Conservation (phyloP, 768 basidiomycete genomes). For the Filobasidium wieringae region DNA sequence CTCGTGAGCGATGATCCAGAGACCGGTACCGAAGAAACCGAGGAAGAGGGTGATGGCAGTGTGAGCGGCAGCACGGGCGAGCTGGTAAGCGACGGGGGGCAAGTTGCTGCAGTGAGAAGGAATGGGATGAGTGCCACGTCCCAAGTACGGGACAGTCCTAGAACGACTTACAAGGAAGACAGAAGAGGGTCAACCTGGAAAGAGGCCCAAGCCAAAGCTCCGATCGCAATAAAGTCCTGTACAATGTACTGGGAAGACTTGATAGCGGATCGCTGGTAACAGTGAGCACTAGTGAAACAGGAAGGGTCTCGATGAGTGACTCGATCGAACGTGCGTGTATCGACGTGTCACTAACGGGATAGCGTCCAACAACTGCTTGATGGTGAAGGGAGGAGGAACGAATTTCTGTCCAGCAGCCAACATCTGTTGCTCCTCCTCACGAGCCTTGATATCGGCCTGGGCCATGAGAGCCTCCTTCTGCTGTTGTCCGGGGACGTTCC, state of each 20-base stretch:
- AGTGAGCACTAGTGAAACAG: too few species aligned
- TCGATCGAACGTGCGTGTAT: neutral
- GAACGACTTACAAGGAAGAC: slow-evolving; percentile 27
- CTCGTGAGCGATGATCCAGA: slow-evolving; percentile 92
- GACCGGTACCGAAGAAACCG: slow-evolving; percentile 77
- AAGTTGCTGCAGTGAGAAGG: neutral
- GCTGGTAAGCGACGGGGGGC: neutral
- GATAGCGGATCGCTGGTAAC: slow-evolving; percentile 78
- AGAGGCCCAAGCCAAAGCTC: slow-evolving; percentile 55
- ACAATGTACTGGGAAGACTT: slow-evolving; percentile 63
- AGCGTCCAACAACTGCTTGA: slow-evolving; percentile 71
- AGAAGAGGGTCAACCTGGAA: slow-evolving; percentile 52
- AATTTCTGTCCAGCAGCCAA: slow-evolving; percentile 19
- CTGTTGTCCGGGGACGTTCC: slow-evolving; percentile 7
- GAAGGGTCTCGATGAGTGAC: slow-evolving; percentile 25
- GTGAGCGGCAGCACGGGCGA: slow-evolving; percentile 60
- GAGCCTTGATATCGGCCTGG: slow-evolving; percentile 3
- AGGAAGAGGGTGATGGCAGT: slow-evolving; percentile 65
- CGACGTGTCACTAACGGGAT: too few species aligned
- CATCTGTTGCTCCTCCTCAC: neutral
- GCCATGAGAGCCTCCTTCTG: slow-evolving; percentile 12
- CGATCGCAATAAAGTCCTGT: slow-evolving; percentile 65
- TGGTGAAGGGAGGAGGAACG: slow-evolving; percentile 65
- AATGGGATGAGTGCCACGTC: neutral
- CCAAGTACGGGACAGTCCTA: neutral